Evolutionary conservation across 805 yeast species (phyloP), one percentile per base, ranked within the genome.

Genomic region (Suhomyces tanzawaensis): DNA sequence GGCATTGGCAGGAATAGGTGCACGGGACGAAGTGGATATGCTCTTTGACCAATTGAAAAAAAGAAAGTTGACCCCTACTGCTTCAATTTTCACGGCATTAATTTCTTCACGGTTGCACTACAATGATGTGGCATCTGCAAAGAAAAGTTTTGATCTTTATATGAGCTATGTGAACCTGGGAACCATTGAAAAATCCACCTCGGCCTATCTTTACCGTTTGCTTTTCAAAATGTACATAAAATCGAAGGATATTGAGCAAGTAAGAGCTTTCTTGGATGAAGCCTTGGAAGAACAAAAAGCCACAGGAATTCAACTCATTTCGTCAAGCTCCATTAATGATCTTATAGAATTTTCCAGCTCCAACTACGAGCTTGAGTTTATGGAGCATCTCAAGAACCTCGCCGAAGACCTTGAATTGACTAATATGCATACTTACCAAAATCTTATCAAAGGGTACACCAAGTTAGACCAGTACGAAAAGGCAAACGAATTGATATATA

Each of bases 1-100:
- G 37, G 78, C 84, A 0, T 60, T 85, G 42, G 80, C 85, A 1
- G 45, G 51, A 4, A 53, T 64, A 23, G 81, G 77, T 7, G 78
- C 75, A 46, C 58, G 51, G 28, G 69, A 56, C 27, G 73, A 69
- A 52, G 79, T 75, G 8, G 74, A 72, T 19, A 57, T 53, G 40
- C 60, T 85, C 40, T 82, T 69, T 58, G 42, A 60, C n/a, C 73
- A 76, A 49, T 49, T 79, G 21, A 32, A 61, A 4, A 57, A 64
- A 36, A 62, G 81, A 37, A 68, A 70, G 1, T 65, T 78, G 51
- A 49, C 43, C 3, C 86, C 87, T 1, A 62, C 67, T 3, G 57
- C 66, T 2, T 49, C 55, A 7, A 64, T 79, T 1, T 55, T 68
- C 35, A 64, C 68, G 22, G 72, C 79, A 0, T 49, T 81, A 29